Conservation (phyloP, 2,329 filamentous ascomycete species). For the Fusarium clavum region DNA sequence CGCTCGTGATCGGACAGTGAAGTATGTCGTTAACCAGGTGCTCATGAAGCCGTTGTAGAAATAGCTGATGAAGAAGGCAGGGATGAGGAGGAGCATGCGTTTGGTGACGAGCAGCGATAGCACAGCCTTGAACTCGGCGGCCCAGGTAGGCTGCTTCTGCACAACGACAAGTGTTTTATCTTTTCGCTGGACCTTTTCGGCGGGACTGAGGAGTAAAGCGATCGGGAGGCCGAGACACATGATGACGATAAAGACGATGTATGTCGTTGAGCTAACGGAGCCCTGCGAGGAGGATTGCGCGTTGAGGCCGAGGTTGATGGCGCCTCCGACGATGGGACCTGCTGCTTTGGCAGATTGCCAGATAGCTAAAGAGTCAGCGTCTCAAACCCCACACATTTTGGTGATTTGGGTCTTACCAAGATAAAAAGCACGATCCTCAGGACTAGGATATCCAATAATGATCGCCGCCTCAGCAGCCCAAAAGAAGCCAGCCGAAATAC, state of each 20-base stretch:
- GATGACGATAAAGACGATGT: conserved; percentile 24
- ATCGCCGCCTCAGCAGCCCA: conserved; percentile 52
- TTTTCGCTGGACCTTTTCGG: conserved; percentile 15
- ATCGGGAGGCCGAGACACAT: conserved; percentile 25
- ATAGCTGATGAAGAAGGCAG: conserved; percentile 24
- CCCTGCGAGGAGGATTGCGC: conserved; percentile 14
- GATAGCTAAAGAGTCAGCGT: conserved; percentile 59
- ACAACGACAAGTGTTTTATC: conserved; percentile 14
- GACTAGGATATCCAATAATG: conserved; percentile 52
- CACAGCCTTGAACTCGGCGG: conserved; percentile 30
- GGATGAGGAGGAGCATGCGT: conserved; percentile 29
- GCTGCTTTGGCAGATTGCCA: conserved; percentile 73
- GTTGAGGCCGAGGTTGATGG: conserved; percentile 75
- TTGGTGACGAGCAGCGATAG: conserved; percentile 10
- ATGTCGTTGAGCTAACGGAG: conserved; percentile 24
- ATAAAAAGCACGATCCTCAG: conserved; percentile 18
- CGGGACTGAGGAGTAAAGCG: background rate
- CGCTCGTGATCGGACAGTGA: conserved; percentile 19
- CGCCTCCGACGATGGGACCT: conserved; percentile 63
- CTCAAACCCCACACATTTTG: rapidly evolving
- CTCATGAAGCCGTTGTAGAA: conserved; percentile 25
- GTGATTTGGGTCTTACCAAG: background rate
- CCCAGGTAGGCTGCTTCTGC: conserved; percentile 17
- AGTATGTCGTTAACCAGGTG: conserved; percentile 21
- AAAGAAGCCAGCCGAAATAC: conserved; percentile 51